Evolutionary conservation across 225 moss, liverwort and hornwort genomes (phyloP), one percentile per base, ranked within the genome.

Genomic region (Marchantia paleacea): DNA sequence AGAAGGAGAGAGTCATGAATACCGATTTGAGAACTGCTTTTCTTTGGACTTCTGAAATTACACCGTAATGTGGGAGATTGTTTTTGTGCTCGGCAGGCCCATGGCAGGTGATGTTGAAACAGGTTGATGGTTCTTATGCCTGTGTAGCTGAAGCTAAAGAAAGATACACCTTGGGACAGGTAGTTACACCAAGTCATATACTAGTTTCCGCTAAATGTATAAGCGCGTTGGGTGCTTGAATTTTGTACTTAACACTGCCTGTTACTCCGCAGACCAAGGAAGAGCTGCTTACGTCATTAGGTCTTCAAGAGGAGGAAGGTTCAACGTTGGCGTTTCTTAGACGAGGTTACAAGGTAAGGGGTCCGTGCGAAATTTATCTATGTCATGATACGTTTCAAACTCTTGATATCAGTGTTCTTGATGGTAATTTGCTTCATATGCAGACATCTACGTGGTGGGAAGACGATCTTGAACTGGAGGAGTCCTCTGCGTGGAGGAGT

Each of bases 371-470:
- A 30, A 49, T 30, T 25, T 48, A 7, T 6, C 64, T 29, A 55
- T 30, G 15, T 62, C 19, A 15, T 51, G n/a, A 18, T 11, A 69
- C 49, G 11, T 8, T 52, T n/a, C 31, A 6, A 4, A 29, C 71
- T 47, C 55, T 55, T 20, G 66, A 28, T 12, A 10, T 12, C 10
- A 24, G 39, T 12, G 10, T 19, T 54, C 4, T 31, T 24, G 3
- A 22, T 52, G 2, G 4, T 52, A 51, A 7, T 64, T 77, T 55
- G 6, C 7, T 54, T 10, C 47, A 0, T 76, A 0, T 66, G 39
- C 87, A 89, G 93, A 95, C 89, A 61, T 86, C 95, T 15, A 99
- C 97, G 0, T 99, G 97, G 97, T 99, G 97, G 97, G 97, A 99
- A 75, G 93, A 89, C 55, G 89, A 88, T n/a, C 78, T 75, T 16